Conservation (phyloP, 306 rosid genomes). For the Fragaria ananassa region DNA sequence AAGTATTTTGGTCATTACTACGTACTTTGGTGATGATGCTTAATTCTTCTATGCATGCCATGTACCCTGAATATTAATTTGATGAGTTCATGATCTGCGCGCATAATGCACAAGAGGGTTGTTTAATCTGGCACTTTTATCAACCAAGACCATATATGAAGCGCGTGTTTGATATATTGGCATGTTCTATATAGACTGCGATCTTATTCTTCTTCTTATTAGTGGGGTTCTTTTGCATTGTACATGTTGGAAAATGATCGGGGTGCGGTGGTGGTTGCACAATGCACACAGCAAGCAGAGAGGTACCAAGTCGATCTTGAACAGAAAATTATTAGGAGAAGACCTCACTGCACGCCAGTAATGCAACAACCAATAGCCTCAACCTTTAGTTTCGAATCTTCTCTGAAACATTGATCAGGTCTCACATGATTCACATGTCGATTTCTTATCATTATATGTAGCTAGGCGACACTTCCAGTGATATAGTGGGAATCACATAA, state of each 20-base stretch:
- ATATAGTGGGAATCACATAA: background rate
- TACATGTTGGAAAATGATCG: background rate
- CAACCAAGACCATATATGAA: background rate
- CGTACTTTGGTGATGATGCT: background rate
- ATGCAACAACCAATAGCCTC: background rate
- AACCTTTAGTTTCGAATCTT: background rate
- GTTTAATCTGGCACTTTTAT: background rate
- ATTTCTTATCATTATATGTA: background rate
- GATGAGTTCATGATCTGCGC: background rate
- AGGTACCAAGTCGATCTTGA: background rate
- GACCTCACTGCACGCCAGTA: background rate
- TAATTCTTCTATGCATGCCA: background rate
- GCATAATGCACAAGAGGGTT: background rate
- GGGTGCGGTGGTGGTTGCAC: background rate
- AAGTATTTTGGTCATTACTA: background rate
- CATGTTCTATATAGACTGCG: background rate
- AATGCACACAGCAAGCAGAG: background rate
- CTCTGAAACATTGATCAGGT: background rate
- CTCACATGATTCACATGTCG: background rate
- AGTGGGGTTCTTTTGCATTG: background rate
- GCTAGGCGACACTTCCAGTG: background rate
- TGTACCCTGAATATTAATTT: background rate
- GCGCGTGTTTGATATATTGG: background rate
- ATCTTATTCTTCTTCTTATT: background rate
- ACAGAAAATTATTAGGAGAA: background rate